These are phyloP conservation scores for Lachnellula willkommii DNA, from an alignment of 2,329 filamentous ascomycete species.

Conservation along the genomic window DNA sequence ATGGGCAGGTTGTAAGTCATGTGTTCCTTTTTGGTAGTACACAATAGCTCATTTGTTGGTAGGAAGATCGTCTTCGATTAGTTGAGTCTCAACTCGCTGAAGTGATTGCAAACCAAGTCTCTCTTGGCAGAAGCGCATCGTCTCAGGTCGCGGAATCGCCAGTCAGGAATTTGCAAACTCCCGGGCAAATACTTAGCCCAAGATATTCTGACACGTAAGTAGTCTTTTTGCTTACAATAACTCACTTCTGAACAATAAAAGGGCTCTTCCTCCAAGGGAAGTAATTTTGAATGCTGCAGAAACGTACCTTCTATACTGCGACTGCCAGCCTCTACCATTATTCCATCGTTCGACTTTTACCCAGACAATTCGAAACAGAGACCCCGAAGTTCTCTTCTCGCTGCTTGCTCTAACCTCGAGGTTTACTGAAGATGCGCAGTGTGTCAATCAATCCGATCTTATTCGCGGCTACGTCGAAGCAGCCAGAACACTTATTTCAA, in stretches of 20 bases:
- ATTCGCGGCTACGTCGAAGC: slow-evolving; percentile 35
- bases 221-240: background rate
- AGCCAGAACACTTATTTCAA: slow-evolving; percentile 31
- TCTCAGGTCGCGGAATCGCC: slow-evolving; percentile 12
- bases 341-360: slow-evolving; percentile 40
- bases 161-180: slow-evolving; percentile 1
- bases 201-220: slow-evolving; percentile 14
- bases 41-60: background rate
- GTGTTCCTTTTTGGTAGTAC: background rate
- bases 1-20: slow-evolving; percentile 11
- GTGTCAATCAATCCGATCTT: slow-evolving; percentile 20
- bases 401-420: slow-evolving; percentile 39
- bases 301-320: slow-evolving; percentile 43
- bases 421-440: slow-evolving; percentile 34
- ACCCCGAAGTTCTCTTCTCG: slow-evolving; percentile 33
- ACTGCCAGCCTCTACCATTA: slow-evolving; percentile 45
- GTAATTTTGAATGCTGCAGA: slow-evolving; percentile 36
- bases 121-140: slow-evolving; percentile 9
- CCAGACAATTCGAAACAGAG: slow-evolving; percentile 34
- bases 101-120: slow-evolving; percentile 23
- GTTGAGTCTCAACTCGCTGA: slow-evolving; percentile 28
- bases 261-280: slow-evolving; percentile 35
- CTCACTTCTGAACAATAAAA: slow-evolving; percentile 3
- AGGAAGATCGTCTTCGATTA: slow-evolving; percentile 27
- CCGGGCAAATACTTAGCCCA: background rate